These are phyloP conservation scores for Pseudonitzschia delicatissima DNA, from an alignment of 108 stramenopile genomes.

Conservation along the genomic window DNA sequence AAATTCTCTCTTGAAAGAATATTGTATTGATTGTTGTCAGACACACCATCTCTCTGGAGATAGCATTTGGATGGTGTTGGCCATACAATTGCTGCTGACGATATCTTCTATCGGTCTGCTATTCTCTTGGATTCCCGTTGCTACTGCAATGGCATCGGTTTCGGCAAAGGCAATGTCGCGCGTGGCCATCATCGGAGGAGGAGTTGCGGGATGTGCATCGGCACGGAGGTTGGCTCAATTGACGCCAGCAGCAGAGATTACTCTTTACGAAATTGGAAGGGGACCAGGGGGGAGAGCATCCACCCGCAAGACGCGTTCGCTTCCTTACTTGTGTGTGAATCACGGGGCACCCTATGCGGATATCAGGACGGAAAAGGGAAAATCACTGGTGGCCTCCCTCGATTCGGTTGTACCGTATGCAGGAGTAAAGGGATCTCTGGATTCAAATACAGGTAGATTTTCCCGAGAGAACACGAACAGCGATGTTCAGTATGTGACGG, in stretches of 20 bases:
- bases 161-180: background rate
- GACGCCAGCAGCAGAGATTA: background rate
- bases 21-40: too few species aligned
- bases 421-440: background rate
- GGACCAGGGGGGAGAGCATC: background rate
- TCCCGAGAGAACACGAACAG: background rate
- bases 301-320: slow-evolving; percentile 2
- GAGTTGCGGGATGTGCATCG: slow-evolving; percentile 1
- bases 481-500: background rate
- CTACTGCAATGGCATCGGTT: background rate
- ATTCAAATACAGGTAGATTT: background rate
- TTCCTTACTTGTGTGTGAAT: background rate
- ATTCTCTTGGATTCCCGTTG: background rate
- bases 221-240: background rate
- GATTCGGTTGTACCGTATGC: background rate
- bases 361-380: background rate
- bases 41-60: too few species aligned
- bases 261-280: background rate
- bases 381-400: background rate
- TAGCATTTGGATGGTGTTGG: too few species aligned
- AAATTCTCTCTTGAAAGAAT: too few species aligned
- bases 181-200: slow-evolving; percentile 9
- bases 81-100: too few species aligned
- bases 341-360: slow-evolving; percentile 5
- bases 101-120: background rate